Conservation (phyloP, 345 rosid species). For the Rhodamnia argentea region DNA sequence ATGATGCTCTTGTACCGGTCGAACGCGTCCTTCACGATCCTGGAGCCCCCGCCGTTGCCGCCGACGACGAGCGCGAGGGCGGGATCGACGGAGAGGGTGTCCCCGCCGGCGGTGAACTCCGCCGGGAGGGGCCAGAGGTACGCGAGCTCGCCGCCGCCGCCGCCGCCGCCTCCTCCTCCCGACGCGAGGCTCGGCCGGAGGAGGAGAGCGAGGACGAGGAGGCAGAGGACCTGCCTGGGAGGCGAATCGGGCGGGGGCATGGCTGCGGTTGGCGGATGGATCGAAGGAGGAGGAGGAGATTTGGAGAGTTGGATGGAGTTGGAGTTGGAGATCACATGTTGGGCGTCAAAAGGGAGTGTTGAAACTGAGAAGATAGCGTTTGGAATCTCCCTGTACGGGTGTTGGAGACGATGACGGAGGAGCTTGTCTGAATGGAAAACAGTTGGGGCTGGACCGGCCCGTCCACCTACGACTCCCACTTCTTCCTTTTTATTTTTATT, state of each 20-base stretch:
- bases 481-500: neutral
- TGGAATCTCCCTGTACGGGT: neutral
- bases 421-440: neutral
- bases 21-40: too few species aligned
- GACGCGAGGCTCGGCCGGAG: too few species aligned
- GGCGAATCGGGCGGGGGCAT: neutral
- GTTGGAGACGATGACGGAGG: neutral
- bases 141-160: too few species aligned
- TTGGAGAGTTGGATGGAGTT: neutral
- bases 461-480: neutral
- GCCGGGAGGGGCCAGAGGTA: too few species aligned
- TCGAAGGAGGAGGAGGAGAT: neutral
- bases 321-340: neutral
- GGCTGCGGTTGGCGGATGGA: neutral
- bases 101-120: too few species aligned
- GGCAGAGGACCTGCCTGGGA: fast-evolving
- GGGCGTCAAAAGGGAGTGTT: neutral
- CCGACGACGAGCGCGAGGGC: too few species aligned
- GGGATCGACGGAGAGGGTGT: too few species aligned
- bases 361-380: fast-evolving
- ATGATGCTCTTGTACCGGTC: slow-evolving; percentile 16
- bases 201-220: slow-evolving; percentile 3
- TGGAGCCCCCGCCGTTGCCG: too few species aligned
- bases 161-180: too few species aligned
- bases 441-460: neutral